Base-by-base conservation (phyloP, 163 green algal genomes). In the Volvox carteri region DNA sequence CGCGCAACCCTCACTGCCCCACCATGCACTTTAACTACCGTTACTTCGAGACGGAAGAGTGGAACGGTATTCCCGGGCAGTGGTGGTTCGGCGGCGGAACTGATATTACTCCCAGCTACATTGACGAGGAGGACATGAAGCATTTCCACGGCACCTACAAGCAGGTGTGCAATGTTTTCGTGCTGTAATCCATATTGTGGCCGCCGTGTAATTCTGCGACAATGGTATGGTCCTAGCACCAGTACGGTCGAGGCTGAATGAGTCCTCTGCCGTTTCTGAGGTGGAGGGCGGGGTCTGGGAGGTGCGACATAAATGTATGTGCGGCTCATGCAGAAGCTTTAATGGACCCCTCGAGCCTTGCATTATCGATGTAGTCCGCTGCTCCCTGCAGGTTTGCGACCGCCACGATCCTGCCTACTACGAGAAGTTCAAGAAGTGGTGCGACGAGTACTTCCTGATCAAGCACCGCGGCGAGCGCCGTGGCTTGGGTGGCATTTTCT, bases 1-100 rank as follows among this genome's bases (percentile, higher is more conserved):
- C 98, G 0, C 90, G 93, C 83, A 99, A 99, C 95, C 98, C 98
- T 3, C 95, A 98, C 84, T 94, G 92, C n/a, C 98, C 98, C 48
- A 99, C 98, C 46, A 99, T 99, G 97, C 98, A 99, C 96, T 99
- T 99, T 94, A 99, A 99, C 96, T 99, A 99, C 95, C 94, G 98
- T 44, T 99, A 99, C 92, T 99, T 99, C 91, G 96, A 99, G 93
- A 99, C 97, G 0, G 95, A 97, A 74, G 94, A 97, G 25, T 99
- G 94, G 94, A 96, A 97, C 41, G 96, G 96, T 89, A 93, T 99
- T 62, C 97, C 95, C 35, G 94, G 90, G 28, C 97, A 99, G 92
- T 99, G 97, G 98, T 99, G 98, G 98, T 99, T 99, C 93, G 98
- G 98, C 54, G 98, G 98, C 77, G 98, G 98, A 91, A 99, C 97